phyloP scores from a whole-genome alignment of 495 filamentous ascomycete species.

The Aspergillus panamensis region DNA sequence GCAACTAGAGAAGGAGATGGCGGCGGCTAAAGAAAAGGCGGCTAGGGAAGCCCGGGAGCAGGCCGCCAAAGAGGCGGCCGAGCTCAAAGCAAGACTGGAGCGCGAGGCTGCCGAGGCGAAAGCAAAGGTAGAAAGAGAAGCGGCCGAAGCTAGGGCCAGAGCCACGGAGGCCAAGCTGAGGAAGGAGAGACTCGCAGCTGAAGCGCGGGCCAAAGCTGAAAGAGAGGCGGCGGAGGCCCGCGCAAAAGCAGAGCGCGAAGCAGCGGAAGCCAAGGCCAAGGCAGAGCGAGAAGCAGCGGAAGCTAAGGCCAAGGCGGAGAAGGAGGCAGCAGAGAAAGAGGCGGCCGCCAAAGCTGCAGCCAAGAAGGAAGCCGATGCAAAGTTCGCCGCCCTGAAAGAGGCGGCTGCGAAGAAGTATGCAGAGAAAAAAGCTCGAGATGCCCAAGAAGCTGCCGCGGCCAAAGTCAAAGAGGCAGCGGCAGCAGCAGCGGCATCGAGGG shows the following conservation, averaged over 20 bases:
- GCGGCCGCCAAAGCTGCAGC: constrained; percentile 43
- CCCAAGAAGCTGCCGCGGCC: constrained; percentile 29
- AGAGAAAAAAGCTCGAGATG: constrained; percentile 45
- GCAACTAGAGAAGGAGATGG: constrained; percentile 48
- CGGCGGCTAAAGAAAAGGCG: constrained; percentile 42
- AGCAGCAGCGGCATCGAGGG: constrained; percentile 26
- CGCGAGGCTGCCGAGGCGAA: constrained; percentile 29
- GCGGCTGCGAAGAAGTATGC: constrained; percentile 44
- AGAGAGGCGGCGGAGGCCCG: constrained; percentile 29
- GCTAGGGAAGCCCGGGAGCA: constrained; percentile 46
- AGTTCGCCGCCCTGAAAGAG: constrained; percentile 45
- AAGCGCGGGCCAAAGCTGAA: constrained; percentile 29
- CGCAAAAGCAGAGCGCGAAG: constrained; percentile 36
- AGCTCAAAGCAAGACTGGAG: constrained; percentile 22
- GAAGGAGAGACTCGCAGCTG: constrained; percentile 31
- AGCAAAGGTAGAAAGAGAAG: constrained; percentile 29
- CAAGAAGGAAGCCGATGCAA: constrained; percentile 47
- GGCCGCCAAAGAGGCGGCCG: constrained; percentile 34
- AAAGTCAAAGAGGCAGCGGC: constrained; percentile 32
- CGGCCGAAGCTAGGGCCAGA: constrained; percentile 26
- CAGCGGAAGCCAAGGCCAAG: constrained; percentile 37
- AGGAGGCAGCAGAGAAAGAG: constrained; percentile 45
- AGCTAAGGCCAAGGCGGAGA: constrained; percentile 37
- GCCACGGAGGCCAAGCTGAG: constrained; percentile 28
- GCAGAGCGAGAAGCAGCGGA: constrained; percentile 40